Evolutionary conservation across 2,329 filamentous ascomycete species (phyloP).

Genomic region (Botryotinia narcissicola): DNA sequence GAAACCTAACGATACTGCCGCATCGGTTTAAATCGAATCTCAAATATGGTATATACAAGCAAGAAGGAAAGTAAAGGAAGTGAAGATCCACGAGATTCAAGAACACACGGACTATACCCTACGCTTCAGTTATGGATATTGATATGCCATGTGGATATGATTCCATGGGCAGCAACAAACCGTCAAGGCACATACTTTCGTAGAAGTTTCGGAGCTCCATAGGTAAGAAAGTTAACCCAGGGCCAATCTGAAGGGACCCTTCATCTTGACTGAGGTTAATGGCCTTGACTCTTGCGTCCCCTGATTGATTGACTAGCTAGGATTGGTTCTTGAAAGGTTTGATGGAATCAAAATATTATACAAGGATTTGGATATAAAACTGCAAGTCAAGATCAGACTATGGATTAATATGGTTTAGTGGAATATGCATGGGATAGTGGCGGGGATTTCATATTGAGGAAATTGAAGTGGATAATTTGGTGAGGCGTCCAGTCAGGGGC

Average conservation of each 20-base stretch:
- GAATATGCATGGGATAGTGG: constrained; percentile 13
- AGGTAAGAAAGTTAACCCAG: neutral
- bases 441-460: constrained; percentile 1
- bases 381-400: constrained; percentile 5
- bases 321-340: neutral
- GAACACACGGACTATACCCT: constrained; percentile 17
- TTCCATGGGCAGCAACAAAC: constrained; percentile 3
- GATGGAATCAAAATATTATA: neutral
- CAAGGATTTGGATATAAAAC: constrained; percentile 12
- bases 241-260: constrained; percentile 7
- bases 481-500: constrained; percentile 9
- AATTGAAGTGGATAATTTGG: constrained; percentile 15
- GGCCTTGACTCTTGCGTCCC: constrained; percentile 2
- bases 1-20: constrained; percentile 10
- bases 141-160: constrained; percentile 7
- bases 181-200: constrained; percentile 7
- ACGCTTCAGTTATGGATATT: neutral
- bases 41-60: neutral
- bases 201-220: constrained; percentile 2
- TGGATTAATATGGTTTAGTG: neutral
- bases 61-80: constrained; percentile 7
- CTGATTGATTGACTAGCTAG: neutral
- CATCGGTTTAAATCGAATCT: neutral
- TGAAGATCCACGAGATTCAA: constrained; percentile 19
- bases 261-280: neutral